A percentile compares a stretch with the other conserved stretches of the same genome.
Evolutionary conservation across 805 yeast species (phyloP).

Genomic region (Teunomyces gatunensis): DNA sequence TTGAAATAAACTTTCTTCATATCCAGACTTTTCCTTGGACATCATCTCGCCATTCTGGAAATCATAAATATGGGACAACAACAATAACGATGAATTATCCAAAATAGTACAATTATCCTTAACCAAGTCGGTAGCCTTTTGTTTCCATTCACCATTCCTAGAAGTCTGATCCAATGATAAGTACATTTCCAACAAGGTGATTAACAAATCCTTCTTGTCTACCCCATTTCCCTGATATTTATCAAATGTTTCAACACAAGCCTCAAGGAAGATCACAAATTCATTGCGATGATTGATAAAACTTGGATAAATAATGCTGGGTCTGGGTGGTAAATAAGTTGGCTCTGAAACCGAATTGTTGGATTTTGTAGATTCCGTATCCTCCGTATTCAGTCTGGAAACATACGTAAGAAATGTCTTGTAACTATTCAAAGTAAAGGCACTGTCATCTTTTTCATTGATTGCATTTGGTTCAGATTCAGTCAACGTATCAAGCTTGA

Average conservation of each 20-base stretch:
- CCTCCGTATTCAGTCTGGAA: slow-evolving; percentile 13
- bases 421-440: slow-evolving; percentile 28
- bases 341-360: slow-evolving; percentile 34
- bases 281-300: slow-evolving; percentile 84
- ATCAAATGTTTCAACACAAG: slow-evolving; percentile 78
- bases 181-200: slow-evolving; percentile 82
- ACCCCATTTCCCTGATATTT: slow-evolving; percentile 65
- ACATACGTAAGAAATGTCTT: slow-evolving; percentile 30
- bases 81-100: slow-evolving; percentile 53
- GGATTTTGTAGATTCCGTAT: slow-evolving; percentile 1
- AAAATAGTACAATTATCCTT: slow-evolving; percentile 46
- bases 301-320: slow-evolving; percentile 80
- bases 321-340: slow-evolving; percentile 89
- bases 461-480: slow-evolving; percentile 1
- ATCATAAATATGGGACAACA: slow-evolving; percentile 57
- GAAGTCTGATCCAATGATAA: slow-evolving; percentile 34
- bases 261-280: slow-evolving; percentile 89
- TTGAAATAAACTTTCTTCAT: slow-evolving; percentile 64
- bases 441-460: slow-evolving; percentile 16
- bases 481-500: not conserved
- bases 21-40: slow-evolving; percentile 39
- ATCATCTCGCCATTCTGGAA: slow-evolving; percentile 49
- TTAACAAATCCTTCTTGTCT: slow-evolving; percentile 70
- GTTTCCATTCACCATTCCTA: slow-evolving; percentile 51
- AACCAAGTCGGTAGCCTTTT: slow-evolving; percentile 58